These are phyloP conservation scores for Coniella lustricola DNA, from an alignment of 2,329 filamentous ascomycete genomes.

Conservation along the genomic window DNA sequence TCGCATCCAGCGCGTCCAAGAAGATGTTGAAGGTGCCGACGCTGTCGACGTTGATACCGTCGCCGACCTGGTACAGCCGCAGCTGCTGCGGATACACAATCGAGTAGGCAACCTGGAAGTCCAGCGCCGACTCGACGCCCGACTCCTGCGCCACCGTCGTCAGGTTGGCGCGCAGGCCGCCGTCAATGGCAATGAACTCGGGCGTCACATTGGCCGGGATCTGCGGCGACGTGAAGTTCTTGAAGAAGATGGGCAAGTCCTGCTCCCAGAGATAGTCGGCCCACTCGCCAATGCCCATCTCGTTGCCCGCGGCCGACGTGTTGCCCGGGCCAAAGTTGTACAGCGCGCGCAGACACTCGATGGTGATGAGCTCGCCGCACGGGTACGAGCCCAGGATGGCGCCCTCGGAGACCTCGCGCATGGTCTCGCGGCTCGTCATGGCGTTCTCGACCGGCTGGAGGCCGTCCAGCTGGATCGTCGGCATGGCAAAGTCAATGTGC, in stretches of 20 bases:
- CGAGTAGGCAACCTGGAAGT: slow-evolving; percentile 29
- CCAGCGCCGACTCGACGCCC: slow-evolving; percentile 30
- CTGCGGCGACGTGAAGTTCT: slow-evolving; percentile 11
- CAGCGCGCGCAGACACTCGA: slow-evolving; percentile 10
- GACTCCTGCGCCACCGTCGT: slow-evolving; percentile 16
- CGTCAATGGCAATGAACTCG: slow-evolving; percentile 11
- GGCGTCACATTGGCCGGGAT: slow-evolving; percentile 11
- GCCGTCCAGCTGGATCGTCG: slow-evolving; percentile 15
- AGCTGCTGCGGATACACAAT: slow-evolving; percentile 34
- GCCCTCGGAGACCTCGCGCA: not conserved
- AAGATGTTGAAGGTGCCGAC: slow-evolving; percentile 8
- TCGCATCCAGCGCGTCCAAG: slow-evolving; percentile 42
- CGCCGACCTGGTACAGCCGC: slow-evolving; percentile 35
- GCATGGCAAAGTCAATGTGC: slow-evolving; percentile 7
- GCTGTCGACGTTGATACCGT: slow-evolving; percentile 28
- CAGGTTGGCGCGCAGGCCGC: slow-evolving; percentile 10
- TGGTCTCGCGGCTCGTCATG: not conserved
- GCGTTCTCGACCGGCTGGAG: slow-evolving; percentile 6
- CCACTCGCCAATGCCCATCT: slow-evolving; percentile 24
- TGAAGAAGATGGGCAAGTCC: slow-evolving; percentile 16
- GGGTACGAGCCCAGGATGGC: not conserved
- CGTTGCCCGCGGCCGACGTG: slow-evolving; percentile 15
- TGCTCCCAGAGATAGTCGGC: slow-evolving; percentile 26
- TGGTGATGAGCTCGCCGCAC: slow-evolving; percentile 2
- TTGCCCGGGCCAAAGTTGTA: slow-evolving; percentile 17